phyloP scores from a whole-genome alignment of 2,329 filamentous ascomycete genomes.

The Neurospora sp. region DNA sequence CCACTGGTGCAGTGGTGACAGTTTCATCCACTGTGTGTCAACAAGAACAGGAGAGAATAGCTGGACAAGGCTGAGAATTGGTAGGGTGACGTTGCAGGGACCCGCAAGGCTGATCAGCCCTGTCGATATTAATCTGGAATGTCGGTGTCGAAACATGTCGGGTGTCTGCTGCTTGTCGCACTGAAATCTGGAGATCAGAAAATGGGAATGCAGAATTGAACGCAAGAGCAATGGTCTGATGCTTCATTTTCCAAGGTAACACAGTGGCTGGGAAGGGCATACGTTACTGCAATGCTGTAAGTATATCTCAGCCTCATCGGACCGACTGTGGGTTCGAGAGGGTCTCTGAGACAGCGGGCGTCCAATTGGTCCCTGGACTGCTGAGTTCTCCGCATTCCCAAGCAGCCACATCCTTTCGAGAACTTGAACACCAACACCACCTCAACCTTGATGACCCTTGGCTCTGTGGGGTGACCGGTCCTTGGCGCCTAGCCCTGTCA shows the following conservation, averaged over 20 bases:
- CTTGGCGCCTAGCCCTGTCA: not conserved
- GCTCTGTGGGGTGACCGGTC: conserved; percentile 1
- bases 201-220: not conserved
- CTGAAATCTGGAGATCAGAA: not conserved
- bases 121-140: not conserved
- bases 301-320: conserved; percentile 18
- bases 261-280: not conserved
- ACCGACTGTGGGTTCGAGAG: conserved; percentile 15
- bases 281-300: not conserved
- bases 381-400: conserved; percentile 16
- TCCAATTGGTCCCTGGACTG: conserved; percentile 5
- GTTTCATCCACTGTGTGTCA: not conserved
- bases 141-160: not conserved
- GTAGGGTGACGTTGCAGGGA: not conserved
- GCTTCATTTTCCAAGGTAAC: not conserved
- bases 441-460: not conserved
- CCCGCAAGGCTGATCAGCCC: not conserved
- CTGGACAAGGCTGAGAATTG: not conserved
- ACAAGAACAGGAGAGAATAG: not conserved
- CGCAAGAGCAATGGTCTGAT: not conserved
- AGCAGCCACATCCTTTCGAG: conserved; percentile 5
- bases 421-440: not conserved
- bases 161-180: not conserved
- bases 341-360: conserved; percentile 9
- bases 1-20: not conserved